A percentile compares a stretch with the other conserved stretches of the same genome.
Conservation (phyloP, 805 yeast genomes). For the Candida silvicultrix region DNA sequence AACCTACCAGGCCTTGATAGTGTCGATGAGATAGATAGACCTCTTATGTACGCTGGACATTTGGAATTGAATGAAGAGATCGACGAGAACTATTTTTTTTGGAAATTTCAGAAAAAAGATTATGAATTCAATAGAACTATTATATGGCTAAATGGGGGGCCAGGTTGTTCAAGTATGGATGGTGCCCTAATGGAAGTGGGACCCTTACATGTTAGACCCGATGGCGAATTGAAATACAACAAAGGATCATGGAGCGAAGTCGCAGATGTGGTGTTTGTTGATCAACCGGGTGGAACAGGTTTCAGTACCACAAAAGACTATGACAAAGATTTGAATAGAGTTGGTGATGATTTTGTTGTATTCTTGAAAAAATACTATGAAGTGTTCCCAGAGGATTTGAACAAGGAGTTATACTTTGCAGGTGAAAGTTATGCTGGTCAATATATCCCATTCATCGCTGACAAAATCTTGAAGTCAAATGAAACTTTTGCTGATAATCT, state of each 20-base stretch:
- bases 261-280: constrained; percentile 78
- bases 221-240: constrained; percentile 45
- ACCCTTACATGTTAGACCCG: constrained; percentile 58
- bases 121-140: constrained; percentile 36
- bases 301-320: constrained; percentile 59
- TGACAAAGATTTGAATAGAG: constrained; percentile 47
- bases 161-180: constrained; percentile 97
- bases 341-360: constrained; percentile 53
- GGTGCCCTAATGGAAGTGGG: constrained; percentile 93
- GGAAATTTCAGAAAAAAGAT: constrained; percentile 19
- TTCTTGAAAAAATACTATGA: constrained; percentile 64
- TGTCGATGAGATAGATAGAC: constrained; percentile 19
- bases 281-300: constrained; percentile 95
- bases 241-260: constrained; percentile 79
- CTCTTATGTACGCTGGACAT: constrained; percentile 41
- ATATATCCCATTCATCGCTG: constrained; percentile 84
- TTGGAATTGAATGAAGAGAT: constrained; percentile 14
- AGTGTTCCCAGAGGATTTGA: constrained; percentile 65
- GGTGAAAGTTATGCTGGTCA: constrained; percentile 99
- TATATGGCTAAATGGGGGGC: constrained; percentile 97
- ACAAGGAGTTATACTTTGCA: constrained; percentile 66
- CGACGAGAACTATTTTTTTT: constrained; percentile 21
- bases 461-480: constrained; percentile 47
- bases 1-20: constrained; percentile 15
- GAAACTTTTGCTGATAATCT: constrained; percentile 30